A percentile compares a stretch with the other conserved stretches of the same genome.
These are phyloP conservation scores for Nannochloris sp. DNA, from an alignment of 139 green algal species.

Conservation along the genomic window DNA sequence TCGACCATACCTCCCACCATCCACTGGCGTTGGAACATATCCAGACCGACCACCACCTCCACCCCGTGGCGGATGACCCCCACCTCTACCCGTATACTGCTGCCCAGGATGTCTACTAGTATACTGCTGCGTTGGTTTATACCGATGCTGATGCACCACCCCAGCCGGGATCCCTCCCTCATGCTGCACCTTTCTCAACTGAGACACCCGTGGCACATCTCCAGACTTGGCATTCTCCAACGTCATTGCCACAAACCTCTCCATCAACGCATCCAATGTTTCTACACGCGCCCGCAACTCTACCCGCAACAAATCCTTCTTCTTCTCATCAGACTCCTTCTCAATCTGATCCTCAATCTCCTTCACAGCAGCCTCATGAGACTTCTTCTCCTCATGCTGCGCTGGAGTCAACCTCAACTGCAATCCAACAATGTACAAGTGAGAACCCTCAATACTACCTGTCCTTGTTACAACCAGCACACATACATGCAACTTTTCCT, in stretches of 20 bases:
- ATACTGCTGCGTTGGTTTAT: slow-evolving; percentile 2
- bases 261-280: slow-evolving; percentile 27
- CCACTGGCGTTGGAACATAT: background rate
- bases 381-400: slow-evolving; percentile 50
- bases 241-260: slow-evolving; percentile 23
- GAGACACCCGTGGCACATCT: slow-evolving; percentile 35
- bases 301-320: slow-evolving; percentile 22
- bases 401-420: slow-evolving; percentile 50
- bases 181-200: slow-evolving; percentile 38
- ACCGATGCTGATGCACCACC: background rate
- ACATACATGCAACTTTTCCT: slow-evolving; percentile 52
- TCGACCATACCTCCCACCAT: background rate
- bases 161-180: too few species aligned
- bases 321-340: slow-evolving; percentile 30
- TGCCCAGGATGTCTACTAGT: background rate
- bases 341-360: slow-evolving; percentile 34
- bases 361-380: slow-evolving; percentile 25
- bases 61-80: background rate
- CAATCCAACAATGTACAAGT: background rate
- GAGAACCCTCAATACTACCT: too few species aligned
- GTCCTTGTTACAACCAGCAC: too few species aligned
- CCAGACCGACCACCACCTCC: slow-evolving; percentile 7
- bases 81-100: background rate
- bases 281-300: slow-evolving; percentile 21
- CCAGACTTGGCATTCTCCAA: slow-evolving; percentile 30